Percentiles rank a stretch among this genome's conserved stretches.
These are phyloP conservation scores for Ammopiptanthus mongolicus DNA, from an alignment of 306 rosid species.

Conservation along the genomic window DNA sequence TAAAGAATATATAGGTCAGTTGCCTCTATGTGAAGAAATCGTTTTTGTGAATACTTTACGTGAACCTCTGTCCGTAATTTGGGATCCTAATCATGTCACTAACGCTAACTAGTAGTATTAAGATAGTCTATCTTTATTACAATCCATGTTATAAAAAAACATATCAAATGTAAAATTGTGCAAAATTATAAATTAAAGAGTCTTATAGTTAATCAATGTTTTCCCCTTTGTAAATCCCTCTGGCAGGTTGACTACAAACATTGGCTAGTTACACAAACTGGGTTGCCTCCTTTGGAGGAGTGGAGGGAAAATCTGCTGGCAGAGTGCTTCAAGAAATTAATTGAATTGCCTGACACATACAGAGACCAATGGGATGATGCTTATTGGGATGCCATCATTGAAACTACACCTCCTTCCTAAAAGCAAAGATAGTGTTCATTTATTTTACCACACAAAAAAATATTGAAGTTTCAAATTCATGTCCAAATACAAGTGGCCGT, in stretches of 20 bases:
- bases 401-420: not conserved
- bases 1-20: not conserved
- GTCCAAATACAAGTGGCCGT: not conserved
- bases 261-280: slow-evolving; percentile 18
- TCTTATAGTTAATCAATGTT: not conserved
- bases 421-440: not conserved
- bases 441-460: not conserved
- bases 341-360: not conserved
- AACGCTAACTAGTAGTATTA: not conserved
- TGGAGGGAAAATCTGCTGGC: slow-evolving; percentile 5
- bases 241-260: slow-evolving; percentile 1
- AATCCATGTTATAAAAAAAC: not conserved
- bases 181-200: not conserved
- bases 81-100: too few relatives aligned
- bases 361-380: slow-evolving; percentile 24
- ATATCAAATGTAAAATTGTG: too few relatives aligned
- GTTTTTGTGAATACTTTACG: not conserved
- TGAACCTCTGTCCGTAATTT: not conserved
- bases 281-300: slow-evolving; percentile 10
- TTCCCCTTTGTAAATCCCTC: not conserved
- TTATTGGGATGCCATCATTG: slow-evolving; percentile 18
- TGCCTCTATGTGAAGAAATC: not conserved
- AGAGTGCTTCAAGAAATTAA: not conserved
- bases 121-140: not conserved
- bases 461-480: not conserved